These are phyloP conservation scores for Rosa rugosa DNA, from an alignment of 306 rosid genomes.

Conservation along the genomic window DNA sequence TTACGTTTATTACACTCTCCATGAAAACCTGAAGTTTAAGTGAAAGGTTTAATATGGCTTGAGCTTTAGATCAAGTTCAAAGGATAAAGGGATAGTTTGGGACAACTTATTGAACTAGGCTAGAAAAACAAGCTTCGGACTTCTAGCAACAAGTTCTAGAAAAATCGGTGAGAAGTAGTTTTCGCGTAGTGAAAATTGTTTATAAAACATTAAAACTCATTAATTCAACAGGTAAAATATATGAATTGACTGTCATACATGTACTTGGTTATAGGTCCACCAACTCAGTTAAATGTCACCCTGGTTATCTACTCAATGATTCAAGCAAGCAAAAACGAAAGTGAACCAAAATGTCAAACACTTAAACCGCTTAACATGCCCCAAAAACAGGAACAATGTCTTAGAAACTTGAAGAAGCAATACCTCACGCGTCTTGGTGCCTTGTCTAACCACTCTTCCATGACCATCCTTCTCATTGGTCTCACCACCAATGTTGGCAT, in stretches of 20 bases:
- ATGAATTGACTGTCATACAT: neutral
- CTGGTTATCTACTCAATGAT: neutral
- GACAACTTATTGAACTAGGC: neutral
- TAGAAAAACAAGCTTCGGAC: too few relatives aligned
- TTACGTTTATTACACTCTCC: neutral
- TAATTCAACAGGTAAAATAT: neutral
- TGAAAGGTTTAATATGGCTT: neutral
- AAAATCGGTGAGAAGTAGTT: too few relatives aligned
- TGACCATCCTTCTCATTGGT: conserved; percentile 12
- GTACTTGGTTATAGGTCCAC: neutral
- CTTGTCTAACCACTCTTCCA: conserved; percentile 18
- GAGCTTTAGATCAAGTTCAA: neutral
- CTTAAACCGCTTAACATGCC: conserved; percentile 1
- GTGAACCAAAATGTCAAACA: neutral
- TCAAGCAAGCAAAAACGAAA: neutral
- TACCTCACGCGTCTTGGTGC: conserved; percentile 54
- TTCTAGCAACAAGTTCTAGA: too few relatives aligned
- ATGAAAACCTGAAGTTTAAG: neutral
- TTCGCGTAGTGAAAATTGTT: neutral
- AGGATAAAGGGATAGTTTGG: neutral
- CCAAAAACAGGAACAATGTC: conserved; percentile 1
- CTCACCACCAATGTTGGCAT: conserved; percentile 11
- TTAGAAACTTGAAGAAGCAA: conserved; percentile 3
- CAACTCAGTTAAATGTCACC: neutral
- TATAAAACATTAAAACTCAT: neutral